Conservation (phyloP, 495 filamentous ascomycete species). For the Lichina pygmaea region DNA sequence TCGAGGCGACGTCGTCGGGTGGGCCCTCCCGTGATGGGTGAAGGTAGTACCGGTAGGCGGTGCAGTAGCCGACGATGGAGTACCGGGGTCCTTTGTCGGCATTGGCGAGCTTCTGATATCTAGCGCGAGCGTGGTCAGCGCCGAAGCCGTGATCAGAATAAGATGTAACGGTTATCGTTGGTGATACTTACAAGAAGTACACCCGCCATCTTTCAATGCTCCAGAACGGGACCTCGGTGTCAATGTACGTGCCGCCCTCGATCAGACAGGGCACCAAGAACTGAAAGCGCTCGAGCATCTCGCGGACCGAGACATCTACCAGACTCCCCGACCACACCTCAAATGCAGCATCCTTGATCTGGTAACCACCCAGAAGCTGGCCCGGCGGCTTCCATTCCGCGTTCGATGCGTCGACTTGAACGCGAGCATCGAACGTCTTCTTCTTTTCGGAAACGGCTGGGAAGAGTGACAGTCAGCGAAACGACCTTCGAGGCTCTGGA, state of each 20-base stretch:
- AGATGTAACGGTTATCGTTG: background rate
- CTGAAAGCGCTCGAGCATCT: constrained; percentile 50
- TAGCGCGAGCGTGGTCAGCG: constrained; percentile 4
- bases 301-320: constrained; percentile 26
- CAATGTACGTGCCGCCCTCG: constrained; percentile 55
- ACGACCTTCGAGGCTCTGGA: too few species aligned
- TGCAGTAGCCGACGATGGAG: constrained; percentile 61
- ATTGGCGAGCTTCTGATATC: constrained; percentile 35
- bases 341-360: constrained; percentile 20
- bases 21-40: constrained; percentile 12
- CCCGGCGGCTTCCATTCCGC: constrained; percentile 36
- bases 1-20: background rate
- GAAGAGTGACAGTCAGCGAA: background rate
- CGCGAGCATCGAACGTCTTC: constrained; percentile 27
- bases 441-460: constrained; percentile 34
- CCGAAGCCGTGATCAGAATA: background rate
- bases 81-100: constrained; percentile 24
- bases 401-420: constrained; percentile 23
- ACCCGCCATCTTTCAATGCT: constrained; percentile 61
- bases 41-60: constrained; percentile 61
- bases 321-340: constrained; percentile 35
- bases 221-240: constrained; percentile 47
- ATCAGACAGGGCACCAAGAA: constrained; percentile 71
- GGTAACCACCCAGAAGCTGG: constrained; percentile 23
- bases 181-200: constrained; percentile 34